A percentile compares a stretch with the other conserved stretches of the same genome.
Conservation (phyloP, 73 alveolate species). For the Paramecium biaurelia region DNA sequence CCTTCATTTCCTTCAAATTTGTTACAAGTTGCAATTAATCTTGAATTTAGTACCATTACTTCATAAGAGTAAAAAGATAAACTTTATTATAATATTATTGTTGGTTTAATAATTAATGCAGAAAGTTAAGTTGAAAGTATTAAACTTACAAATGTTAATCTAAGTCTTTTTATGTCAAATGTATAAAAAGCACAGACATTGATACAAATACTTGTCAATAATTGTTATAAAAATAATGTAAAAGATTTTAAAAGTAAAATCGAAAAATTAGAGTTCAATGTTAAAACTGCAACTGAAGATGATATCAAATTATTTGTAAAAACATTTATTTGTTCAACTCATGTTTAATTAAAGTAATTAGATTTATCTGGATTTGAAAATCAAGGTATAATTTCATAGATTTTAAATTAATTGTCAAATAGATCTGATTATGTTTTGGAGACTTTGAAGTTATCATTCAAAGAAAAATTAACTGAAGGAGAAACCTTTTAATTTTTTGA, state of each 20-base stretch:
- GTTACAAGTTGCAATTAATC: background rate
- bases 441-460: background rate
- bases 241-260: background rate
- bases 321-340: background rate
- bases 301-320: background rate
- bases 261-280: background rate
- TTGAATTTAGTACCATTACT: background rate
- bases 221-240: background rate
- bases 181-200: background rate
- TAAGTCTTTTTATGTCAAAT: background rate
- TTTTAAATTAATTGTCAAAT: background rate
- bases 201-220: background rate
- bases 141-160: background rate
- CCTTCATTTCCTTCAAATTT: background rate
- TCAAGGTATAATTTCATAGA: background rate
- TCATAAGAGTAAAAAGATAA: background rate
- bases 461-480: background rate
- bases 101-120: background rate
- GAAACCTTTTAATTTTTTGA: background rate
- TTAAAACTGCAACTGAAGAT: background rate
- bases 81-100: background rate
- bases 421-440: background rate
- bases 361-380: background rate
- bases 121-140: background rate
- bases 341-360: background rate